Conservation (phyloP, 768 basidiomycete species). For the Leccinum incarnatum region DNA sequence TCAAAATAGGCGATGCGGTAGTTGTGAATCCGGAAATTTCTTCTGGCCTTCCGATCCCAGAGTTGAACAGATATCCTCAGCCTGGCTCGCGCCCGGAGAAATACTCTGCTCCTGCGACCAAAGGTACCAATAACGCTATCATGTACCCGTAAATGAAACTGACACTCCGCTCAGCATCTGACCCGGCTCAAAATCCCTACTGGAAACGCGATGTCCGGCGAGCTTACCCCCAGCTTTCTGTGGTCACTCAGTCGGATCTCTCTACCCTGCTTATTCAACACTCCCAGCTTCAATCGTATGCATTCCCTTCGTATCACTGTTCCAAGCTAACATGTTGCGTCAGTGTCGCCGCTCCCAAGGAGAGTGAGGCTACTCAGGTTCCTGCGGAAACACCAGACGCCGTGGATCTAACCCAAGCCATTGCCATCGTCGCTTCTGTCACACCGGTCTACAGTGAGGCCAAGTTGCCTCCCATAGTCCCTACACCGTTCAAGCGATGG, state of each 20-base stretch:
- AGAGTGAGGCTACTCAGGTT: constrained; percentile 41
- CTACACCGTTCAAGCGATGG: constrained; percentile 71
- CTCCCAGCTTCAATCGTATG: constrained; percentile 63
- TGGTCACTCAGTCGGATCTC: constrained; percentile 81
- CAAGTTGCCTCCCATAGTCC: constrained; percentile 72
- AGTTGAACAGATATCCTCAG: constrained; percentile 74
- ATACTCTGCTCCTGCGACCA: constrained; percentile 85
- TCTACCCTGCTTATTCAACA: constrained; percentile 81
- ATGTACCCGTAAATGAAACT: constrained; percentile 6
- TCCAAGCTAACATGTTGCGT: constrained; percentile 10
- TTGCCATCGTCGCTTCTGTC: constrained; percentile 57
- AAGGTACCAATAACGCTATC: constrained; percentile 47
- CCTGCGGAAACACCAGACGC: constrained; percentile 43
- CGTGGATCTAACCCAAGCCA: constrained; percentile 70
- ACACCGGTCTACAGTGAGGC: constrained; percentile 58
- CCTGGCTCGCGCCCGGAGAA: constrained; percentile 86
- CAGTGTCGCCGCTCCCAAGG: constrained; percentile 54
- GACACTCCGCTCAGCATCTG: constrained; percentile 57
- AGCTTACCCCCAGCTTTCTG: constrained; percentile 87
- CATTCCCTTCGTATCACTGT: constrained; percentile 12
- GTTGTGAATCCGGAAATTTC: constrained; percentile 91
- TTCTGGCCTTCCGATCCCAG: constrained; percentile 77
- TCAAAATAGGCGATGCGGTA: constrained; percentile 66
- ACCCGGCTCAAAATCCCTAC: constrained; percentile 87
- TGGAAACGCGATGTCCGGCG: constrained; percentile 95